Evolutionary conservation across 495 filamentous ascomycete species (phyloP).

Genomic region (Lophium mytilinum): DNA sequence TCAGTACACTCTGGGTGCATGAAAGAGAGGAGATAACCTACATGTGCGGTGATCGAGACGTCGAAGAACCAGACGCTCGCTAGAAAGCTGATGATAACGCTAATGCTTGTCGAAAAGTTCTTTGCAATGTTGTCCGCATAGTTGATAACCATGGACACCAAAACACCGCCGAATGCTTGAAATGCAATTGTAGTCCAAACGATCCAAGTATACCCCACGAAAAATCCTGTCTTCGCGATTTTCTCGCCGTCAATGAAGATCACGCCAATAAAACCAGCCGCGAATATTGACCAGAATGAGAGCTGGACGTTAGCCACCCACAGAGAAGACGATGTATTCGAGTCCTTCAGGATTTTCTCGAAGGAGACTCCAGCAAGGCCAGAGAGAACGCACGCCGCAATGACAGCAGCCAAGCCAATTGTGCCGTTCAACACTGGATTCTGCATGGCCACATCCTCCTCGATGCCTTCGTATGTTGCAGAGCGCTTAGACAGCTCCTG

Average conservation of each 20-base stretch:
- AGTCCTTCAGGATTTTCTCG: constrained; percentile 88
- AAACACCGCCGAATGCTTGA: constrained; percentile 75
- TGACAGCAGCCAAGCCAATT: constrained; percentile 69
- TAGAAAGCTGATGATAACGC: constrained; percentile 74
- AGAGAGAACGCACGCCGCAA: constrained; percentile 68
- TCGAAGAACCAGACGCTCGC: constrained; percentile 81
- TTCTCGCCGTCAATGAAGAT: constrained; percentile 76
- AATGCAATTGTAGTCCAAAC: constrained; percentile 80
- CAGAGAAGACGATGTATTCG: constrained; percentile 51
- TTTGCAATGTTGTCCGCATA: constrained; percentile 84
- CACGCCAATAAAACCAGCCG: constrained; percentile 77
- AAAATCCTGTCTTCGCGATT: constrained; percentile 78
- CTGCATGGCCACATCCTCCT: constrained; percentile 62
- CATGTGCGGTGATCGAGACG: constrained; percentile 59
- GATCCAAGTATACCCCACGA: constrained; percentile 83
- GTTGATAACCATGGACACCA: constrained; percentile 76
- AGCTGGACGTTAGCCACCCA: constrained; percentile 95
- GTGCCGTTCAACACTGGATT: constrained; percentile 62
- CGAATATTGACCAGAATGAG: constrained; percentile 83
- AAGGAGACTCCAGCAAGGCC: constrained; percentile 86
- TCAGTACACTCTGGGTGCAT: neutral
- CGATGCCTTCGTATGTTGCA: constrained; percentile 90
- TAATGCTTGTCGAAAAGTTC: constrained; percentile 86
- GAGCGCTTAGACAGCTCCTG: constrained; percentile 59
- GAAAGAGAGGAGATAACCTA: constrained; percentile 40